phyloP scores from a whole-genome alignment of 108 stramenopile species.

The Skeletonema potamos region DNA sequence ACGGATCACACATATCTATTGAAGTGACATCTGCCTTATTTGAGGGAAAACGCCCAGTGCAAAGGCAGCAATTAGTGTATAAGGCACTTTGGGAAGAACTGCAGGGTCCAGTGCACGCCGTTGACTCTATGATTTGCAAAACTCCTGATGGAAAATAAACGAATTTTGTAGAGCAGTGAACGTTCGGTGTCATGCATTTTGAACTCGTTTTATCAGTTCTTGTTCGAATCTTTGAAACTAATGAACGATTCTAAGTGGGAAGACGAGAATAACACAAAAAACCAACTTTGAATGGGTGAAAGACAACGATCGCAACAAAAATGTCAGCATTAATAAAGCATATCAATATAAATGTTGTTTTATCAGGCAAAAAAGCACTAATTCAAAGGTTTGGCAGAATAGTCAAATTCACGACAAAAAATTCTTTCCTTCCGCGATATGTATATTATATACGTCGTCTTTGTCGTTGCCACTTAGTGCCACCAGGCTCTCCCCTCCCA shows the following conservation, averaged over 20 bases:
- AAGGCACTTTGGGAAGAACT: slow-evolving; percentile 95
- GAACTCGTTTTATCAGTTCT: neutral
- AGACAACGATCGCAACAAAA: neutral
- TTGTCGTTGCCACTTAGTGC: too few species aligned
- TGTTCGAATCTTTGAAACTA: neutral
- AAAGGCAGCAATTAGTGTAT: slow-evolving; percentile 91
- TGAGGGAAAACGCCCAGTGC: slow-evolving; percentile 82
- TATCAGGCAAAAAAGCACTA: neutral
- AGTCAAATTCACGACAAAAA: neutral
- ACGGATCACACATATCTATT: slow-evolving; percentile 89
- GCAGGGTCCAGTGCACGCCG: slow-evolving; percentile 88
- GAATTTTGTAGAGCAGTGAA: neutral
- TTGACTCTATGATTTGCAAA: slow-evolving; percentile 90
- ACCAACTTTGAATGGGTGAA: neutral
- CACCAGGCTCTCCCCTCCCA: too few species aligned
- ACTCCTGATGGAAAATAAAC: slow-evolving; percentile 70
- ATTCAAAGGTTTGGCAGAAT: neutral
- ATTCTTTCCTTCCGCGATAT: neutral
- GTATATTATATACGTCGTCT: too few species aligned
- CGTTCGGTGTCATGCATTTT: neutral
- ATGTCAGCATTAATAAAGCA: neutral
- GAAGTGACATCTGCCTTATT: slow-evolving; percentile 76
- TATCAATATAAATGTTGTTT: neutral
- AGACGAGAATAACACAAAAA: neutral
- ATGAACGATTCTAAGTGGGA: neutral